A percentile compares a stretch with the other conserved stretches of the same genome.
phyloP scores from a whole-genome alignment of 2,329 filamentous ascomycete genomes.

The Basipetospora sp. region DNA sequence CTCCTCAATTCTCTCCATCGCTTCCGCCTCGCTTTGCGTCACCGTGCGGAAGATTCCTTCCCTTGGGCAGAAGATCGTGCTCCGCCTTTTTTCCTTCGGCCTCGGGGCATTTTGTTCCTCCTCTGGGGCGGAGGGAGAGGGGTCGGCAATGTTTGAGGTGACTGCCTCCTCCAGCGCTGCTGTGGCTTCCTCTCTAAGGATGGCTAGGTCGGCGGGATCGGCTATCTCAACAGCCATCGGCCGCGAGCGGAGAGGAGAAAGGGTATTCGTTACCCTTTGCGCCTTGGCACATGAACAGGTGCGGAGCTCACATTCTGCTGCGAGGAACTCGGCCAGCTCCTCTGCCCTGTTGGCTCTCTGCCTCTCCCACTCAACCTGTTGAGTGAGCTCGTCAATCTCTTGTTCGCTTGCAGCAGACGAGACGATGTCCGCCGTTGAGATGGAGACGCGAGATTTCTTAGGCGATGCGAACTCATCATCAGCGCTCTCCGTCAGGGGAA shows the following conservation, averaged over 20 bases:
- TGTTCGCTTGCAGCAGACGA: conserved; percentile 41
- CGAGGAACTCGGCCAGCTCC: conserved; percentile 61
- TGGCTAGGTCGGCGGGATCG: conserved; percentile 27
- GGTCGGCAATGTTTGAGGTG: too few species aligned
- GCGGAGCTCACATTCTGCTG: conserved; percentile 56
- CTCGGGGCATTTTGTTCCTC: not conserved
- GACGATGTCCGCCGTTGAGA: conserved; percentile 33
- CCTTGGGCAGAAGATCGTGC: conserved; percentile 44
- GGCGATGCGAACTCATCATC: conserved; percentile 51
- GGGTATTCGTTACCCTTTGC: conserved; percentile 17
- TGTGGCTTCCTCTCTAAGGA: conserved; percentile 18
- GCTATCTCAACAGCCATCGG: conserved; percentile 20
- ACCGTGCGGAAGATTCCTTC: conserved; percentile 50
- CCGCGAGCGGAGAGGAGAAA: conserved; percentile 22
- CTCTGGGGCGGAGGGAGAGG: too few species aligned
- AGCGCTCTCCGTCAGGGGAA: conserved; percentile 39
- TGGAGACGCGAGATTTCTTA: conserved; percentile 34
- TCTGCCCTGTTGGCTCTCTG: conserved; percentile 53
- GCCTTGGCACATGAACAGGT: conserved; percentile 46
- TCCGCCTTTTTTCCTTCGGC: conserved; percentile 11
- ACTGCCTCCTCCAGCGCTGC: not conserved
- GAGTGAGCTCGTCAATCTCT: conserved; percentile 43
- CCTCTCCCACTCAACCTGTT: conserved; percentile 41
- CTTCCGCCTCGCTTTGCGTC: conserved; percentile 36
- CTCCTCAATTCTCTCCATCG: conserved; percentile 21